Conservation (phyloP, 1,139 yeast species). For the Yarrowia galli region DNA sequence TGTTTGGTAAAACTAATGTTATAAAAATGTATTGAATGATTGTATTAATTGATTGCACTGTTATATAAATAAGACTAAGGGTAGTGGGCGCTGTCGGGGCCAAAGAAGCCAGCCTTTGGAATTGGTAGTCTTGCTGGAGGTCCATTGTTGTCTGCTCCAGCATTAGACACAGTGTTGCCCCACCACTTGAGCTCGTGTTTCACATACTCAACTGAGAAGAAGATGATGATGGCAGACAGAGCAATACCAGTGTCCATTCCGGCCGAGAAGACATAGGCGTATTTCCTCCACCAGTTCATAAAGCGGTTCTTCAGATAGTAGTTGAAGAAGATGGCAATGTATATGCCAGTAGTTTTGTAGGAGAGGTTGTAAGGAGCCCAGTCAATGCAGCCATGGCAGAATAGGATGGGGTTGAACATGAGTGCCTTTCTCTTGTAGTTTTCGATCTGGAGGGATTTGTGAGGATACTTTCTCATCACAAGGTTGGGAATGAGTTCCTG, state of each 20-base stretch:
- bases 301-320: slow-evolving; percentile 59
- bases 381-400: slow-evolving; percentile 56
- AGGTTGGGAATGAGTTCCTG: slow-evolving; percentile 52
- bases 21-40: slow-evolving; percentile 29
- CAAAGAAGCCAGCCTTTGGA: slow-evolving; percentile 18
- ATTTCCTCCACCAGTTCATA: slow-evolving; percentile 68
- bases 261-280: slow-evolving; percentile 58
- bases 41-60: neutral
- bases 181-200: slow-evolving; percentile 58
- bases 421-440: slow-evolving; percentile 10
- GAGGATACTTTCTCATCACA: slow-evolving; percentile 13
- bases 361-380: slow-evolving; percentile 62
- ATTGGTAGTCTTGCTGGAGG: slow-evolving; percentile 11
- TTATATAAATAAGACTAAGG: neutral
- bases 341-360: slow-evolving; percentile 60
- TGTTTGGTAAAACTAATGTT: slow-evolving; percentile 18
- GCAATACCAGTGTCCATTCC: slow-evolving; percentile 38
- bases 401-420: slow-evolving; percentile 59
- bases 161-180: slow-evolving; percentile 60
- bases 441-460: neutral
- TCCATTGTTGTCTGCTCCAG: slow-evolving; percentile 53
- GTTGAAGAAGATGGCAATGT: slow-evolving; percentile 61
- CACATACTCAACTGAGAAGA: slow-evolving; percentile 61
- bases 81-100: slow-evolving; percentile 8
- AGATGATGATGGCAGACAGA: slow-evolving; percentile 50